Evolutionary conservation across 306 rosid species (phyloP).

Genomic region (Lathyrus tuberosus): DNA sequence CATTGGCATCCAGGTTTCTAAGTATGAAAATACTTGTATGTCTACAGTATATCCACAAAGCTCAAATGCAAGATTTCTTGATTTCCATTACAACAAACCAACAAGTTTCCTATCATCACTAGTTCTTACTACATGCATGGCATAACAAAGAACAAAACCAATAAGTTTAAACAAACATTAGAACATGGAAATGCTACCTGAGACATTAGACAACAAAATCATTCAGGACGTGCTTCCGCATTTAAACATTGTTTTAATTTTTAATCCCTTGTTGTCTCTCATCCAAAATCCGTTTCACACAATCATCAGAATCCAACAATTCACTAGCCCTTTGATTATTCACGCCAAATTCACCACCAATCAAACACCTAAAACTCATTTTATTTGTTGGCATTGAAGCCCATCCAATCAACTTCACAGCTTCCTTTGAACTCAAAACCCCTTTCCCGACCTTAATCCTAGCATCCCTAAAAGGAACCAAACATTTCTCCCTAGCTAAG

Average conservation of each 20-base stretch:
- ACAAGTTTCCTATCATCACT: background rate
- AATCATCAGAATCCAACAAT: conserved; percentile 43
- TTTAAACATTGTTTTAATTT: conserved; percentile 8
- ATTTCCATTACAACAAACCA: conserved; percentile 19
- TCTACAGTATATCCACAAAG: background rate
- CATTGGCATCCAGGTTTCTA: conserved; percentile 3
- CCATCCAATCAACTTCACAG: conserved; percentile 51
- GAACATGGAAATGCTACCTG: conserved; percentile 35
- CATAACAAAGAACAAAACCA: background rate
- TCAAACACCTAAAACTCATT: conserved; percentile 20
- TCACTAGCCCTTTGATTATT: conserved; percentile 60
- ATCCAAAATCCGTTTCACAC: conserved; percentile 42
- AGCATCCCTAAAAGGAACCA: conserved; percentile 64
- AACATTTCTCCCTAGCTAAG: conserved; percentile 63
- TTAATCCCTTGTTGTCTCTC: conserved; percentile 22
- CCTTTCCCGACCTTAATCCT: conserved; percentile 50
- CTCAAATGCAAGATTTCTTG: conserved; percentile 32
- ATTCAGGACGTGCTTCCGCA: conserved; percentile 10
- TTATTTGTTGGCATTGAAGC: conserved; percentile 39
- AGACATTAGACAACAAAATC: conserved; percentile 1
- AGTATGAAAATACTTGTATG: background rate
- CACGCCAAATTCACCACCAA: conserved; percentile 32
- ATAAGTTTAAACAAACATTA: background rate
- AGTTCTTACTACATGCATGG: background rate
- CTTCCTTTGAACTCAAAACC: conserved; percentile 45